phyloP scores from a whole-genome alignment of 2,329 filamentous ascomycete species.

The Neofusicoccum cordaticola region DNA sequence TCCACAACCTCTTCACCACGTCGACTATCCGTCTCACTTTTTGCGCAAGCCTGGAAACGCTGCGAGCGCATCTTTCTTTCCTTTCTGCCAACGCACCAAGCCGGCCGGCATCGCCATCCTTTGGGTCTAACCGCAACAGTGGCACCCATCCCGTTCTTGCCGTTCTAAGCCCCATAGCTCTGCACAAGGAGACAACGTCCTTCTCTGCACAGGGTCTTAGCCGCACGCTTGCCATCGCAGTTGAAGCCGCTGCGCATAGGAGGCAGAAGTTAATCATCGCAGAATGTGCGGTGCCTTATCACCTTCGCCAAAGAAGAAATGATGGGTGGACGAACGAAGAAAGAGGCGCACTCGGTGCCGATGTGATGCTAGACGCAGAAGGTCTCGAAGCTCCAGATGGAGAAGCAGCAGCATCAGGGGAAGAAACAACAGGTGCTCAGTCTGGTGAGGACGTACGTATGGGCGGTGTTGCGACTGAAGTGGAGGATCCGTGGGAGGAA shows the following conservation, averaged over 20 bases:
- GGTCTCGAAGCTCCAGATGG: slow-evolving; percentile 47
- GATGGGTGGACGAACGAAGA: slow-evolving; percentile 55
- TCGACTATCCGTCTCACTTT: slow-evolving; percentile 70
- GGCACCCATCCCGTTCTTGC: slow-evolving; percentile 41
- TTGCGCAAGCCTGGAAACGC: slow-evolving; percentile 69
- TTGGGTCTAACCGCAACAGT: slow-evolving; percentile 13
- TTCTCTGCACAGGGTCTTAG: slow-evolving; percentile 74
- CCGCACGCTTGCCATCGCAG: slow-evolving; percentile 58
- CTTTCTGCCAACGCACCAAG: background rate
- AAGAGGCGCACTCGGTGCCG: slow-evolving; percentile 36
- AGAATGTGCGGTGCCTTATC: slow-evolving; percentile 32
- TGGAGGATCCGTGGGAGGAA: slow-evolving; percentile 43
- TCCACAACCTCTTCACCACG: slow-evolving; percentile 67
- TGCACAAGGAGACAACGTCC: slow-evolving; percentile 67
- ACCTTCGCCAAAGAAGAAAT: background rate
- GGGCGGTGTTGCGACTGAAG: slow-evolving; percentile 1
- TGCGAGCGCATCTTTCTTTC: slow-evolving; percentile 71
- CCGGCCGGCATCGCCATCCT: background rate
- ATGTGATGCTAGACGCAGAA: slow-evolving; percentile 49
- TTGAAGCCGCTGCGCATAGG: slow-evolving; percentile 55
- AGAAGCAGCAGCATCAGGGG: slow-evolving; percentile 51
- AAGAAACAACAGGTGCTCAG: slow-evolving; percentile 52
- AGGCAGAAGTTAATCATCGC: slow-evolving; percentile 40
- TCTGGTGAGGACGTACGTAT: slow-evolving; percentile 22
- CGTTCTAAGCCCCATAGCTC: slow-evolving; percentile 62